Conservation (phyloP, 2,329 filamentous ascomycete genomes). For the Dactylellina drechsleri region DNA sequence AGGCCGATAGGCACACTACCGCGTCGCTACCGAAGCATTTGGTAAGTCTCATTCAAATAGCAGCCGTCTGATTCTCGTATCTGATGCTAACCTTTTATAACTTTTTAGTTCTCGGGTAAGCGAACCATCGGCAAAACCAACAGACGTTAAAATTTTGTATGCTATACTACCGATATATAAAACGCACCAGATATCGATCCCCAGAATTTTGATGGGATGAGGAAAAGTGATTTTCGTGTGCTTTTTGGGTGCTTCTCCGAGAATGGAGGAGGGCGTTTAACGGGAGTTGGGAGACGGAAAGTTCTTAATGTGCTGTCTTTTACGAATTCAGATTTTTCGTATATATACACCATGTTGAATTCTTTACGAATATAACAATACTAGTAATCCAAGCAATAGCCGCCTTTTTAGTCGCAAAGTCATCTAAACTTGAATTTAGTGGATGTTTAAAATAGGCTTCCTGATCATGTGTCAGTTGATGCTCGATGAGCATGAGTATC, state of each 20-base stretch:
- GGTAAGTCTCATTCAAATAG: slow-evolving; percentile 68
- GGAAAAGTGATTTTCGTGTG: slow-evolving; percentile 13
- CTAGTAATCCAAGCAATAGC: too few relatives aligned
- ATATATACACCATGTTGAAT: slow-evolving; percentile 5
- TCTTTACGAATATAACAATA: not conserved
- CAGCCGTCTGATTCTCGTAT: not conserved
- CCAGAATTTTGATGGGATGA: not conserved
- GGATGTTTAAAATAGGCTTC: too few relatives aligned
- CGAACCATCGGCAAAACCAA: slow-evolving; percentile 90
- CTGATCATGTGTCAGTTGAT: too few relatives aligned
- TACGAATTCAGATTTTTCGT: not conserved
- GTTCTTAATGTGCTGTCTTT: slow-evolving; percentile 20
- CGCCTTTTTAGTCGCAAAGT: too few relatives aligned
- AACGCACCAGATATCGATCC: too few relatives aligned
- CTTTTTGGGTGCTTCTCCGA: not conserved
- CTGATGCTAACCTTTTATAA: slow-evolving; percentile 13
- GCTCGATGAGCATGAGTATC: too few relatives aligned
- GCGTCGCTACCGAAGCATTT: slow-evolving; percentile 88
- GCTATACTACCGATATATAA: too few relatives aligned
- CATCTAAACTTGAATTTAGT: too few relatives aligned
- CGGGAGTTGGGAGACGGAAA: slow-evolving; percentile 37
- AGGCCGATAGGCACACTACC: slow-evolving; percentile 89
- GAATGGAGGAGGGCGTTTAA: slow-evolving; percentile 16
- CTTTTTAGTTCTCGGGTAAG: slow-evolving; percentile 80
- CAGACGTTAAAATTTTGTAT: slow-evolving; percentile 68